A percentile compares a stretch with the other conserved stretches of the same genome.
Evolutionary conservation across 306 rosid species (phyloP).

Genomic region (Pyrus pyrifolia): DNA sequence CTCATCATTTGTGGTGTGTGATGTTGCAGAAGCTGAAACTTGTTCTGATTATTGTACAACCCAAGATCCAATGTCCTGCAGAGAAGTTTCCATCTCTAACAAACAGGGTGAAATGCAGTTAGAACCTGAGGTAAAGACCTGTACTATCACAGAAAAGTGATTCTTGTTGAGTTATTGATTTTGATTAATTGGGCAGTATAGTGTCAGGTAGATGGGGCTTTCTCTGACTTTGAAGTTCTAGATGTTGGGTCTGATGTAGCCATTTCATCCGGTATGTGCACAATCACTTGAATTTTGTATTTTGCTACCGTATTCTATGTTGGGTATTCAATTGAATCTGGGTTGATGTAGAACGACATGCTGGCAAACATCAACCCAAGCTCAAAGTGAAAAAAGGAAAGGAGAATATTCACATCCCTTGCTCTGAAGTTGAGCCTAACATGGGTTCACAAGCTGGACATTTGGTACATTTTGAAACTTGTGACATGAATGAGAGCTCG

Average conservation of each 20-base stretch:
- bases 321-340: background rate
- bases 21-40: slow-evolving; percentile 29
- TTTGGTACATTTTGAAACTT: slow-evolving; percentile 12
- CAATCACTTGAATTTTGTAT: background rate
- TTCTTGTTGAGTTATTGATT: background rate
- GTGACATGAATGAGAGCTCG: slow-evolving; percentile 15
- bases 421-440: slow-evolving; percentile 22
- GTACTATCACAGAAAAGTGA: background rate
- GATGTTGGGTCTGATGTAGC: slow-evolving; percentile 7
- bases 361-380: slow-evolving; percentile 33
- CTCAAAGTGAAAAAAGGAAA: slow-evolving; percentile 21
- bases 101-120: slow-evolving; percentile 8
- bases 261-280: slow-evolving; percentile 22
- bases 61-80: slow-evolving; percentile 6
- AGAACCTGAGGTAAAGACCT: slow-evolving; percentile 28
- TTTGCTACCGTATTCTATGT: background rate
- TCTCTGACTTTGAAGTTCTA: slow-evolving; percentile 11
- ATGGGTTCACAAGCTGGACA: slow-evolving; percentile 11
- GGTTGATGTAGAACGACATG: slow-evolving; percentile 20
- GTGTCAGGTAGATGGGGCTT: slow-evolving; percentile 41
- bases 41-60: slow-evolving; percentile 14
- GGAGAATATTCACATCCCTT: slow-evolving; percentile 13
- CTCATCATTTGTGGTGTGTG: slow-evolving; percentile 16
- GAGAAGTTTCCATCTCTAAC: slow-evolving; percentile 9
- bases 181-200: slow-evolving; percentile 4